Evolutionary conservation across 371 early-diverging fungal genomes (phyloP), one percentile per base, ranked within the genome.

Genomic region (Blakeslea trispora): DNA sequence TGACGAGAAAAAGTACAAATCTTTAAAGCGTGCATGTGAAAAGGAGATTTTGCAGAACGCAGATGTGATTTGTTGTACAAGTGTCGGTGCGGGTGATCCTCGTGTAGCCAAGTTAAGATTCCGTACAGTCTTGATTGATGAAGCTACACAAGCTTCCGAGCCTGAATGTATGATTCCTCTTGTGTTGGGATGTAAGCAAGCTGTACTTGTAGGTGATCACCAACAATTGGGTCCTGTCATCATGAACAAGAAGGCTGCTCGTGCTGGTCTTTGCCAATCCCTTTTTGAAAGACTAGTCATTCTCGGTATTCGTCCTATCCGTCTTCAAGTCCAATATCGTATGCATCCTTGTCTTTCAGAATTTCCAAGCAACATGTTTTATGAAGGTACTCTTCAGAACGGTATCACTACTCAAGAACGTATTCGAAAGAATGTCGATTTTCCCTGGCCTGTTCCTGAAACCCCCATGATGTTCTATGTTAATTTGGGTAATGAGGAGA

Each of bases 151-250:
- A 74, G 92, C 97, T 3, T 91, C 94, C 24, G 99, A 99, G 64
- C 99, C 99, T 1, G 96, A 97, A 74, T 92, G 93, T 68, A 80
- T 99, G 83, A 99, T 99, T 56, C 99, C 99, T 4, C 81, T 99
- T 39, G 93, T 97, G 8, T 77, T 94, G 45, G 97, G 99, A 4
- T 89, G 90, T 48, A 94, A 93, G 61, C 99, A 98, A 75, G 91
- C 91, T 15, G 93, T 99, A 0, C 81, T 99, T 11, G 98, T 99
- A 3, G 99, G 99, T 31, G 99, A 99, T 74, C 99, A 99, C 69
- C 97, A 98, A 75, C 99, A 99, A 71, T 75, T 99, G 19, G 98
- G 98, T 3, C 99, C 99, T 4, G 97, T 98, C 11, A 92, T 99
- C 50, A 88, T 98, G 84, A 94, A 91, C 83, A 98, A 98, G 74